These are phyloP conservation scores for Saccharomyces hybrid DNA, from an alignment of 1,139 yeast genomes.

Conservation along the genomic window DNA sequence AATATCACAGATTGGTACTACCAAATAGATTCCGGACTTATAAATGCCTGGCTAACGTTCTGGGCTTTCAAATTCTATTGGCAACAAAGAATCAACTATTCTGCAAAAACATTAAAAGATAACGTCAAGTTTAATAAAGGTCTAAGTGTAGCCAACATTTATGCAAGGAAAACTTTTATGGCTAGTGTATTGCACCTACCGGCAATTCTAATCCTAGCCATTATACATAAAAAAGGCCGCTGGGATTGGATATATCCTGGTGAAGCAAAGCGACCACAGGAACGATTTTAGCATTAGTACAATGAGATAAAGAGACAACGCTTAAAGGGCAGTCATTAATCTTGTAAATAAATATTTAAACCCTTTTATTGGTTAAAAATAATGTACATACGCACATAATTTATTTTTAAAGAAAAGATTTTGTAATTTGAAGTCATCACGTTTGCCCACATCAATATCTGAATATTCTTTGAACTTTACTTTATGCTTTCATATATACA, in stretches of 20 bases:
- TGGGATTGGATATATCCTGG: conserved; percentile 64
- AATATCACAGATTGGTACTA: conserved; percentile 80
- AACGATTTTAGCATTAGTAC: neutral
- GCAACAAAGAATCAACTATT: conserved; percentile 58
- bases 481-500: neutral
- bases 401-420: neutral
- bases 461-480: neutral
- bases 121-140: conserved; percentile 47
- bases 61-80: conserved; percentile 80
- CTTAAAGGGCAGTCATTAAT: neutral
- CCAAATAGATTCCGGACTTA: conserved; percentile 67
- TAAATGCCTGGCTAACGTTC: conserved; percentile 80
- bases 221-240: conserved; percentile 91
- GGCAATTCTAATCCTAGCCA: conserved; percentile 78
- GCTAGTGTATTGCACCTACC: conserved; percentile 94
- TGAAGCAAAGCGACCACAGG: neutral
- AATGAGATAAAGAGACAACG: neutral
- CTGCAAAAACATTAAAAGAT: conserved; percentile 29
- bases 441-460: neutral
- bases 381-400: neutral
- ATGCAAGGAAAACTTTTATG: conserved; percentile 86
- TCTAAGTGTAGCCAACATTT: conserved; percentile 48
- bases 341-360: neutral
- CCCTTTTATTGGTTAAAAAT: neutral
- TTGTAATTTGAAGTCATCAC: neutral